A percentile compares a stretch with the other conserved stretches of the same genome.
These are phyloP conservation scores for Diacronema lutheri DNA, from an alignment of 78 protist species.

Conservation along the genomic window DNA sequence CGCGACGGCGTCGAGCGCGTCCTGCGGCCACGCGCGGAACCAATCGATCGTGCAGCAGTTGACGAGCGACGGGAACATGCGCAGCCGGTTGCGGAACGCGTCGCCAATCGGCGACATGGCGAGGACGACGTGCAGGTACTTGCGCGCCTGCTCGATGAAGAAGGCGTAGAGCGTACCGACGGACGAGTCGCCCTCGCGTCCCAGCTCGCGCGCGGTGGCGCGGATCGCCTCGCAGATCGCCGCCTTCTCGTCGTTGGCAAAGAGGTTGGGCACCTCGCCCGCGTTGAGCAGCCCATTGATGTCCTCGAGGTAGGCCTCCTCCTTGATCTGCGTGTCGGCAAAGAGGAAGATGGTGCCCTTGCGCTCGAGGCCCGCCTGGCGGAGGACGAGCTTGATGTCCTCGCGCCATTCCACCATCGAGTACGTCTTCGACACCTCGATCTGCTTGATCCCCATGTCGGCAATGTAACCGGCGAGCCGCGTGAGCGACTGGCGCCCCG, in stretches of 20 bases:
- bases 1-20: slow-evolving; percentile 87
- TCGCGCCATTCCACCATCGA: slow-evolving; percentile 30
- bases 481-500: slow-evolving; percentile 55
- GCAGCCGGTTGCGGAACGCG: slow-evolving; percentile 58
- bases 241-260: slow-evolving; percentile 54
- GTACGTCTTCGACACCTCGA: slow-evolving; percentile 18
- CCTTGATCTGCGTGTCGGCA: slow-evolving; percentile 76
- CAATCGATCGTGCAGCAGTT: slow-evolving; percentile 79
- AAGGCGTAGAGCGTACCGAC: slow-evolving; percentile 46
- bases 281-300: slow-evolving; percentile 37
- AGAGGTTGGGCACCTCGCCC: slow-evolving; percentile 80
- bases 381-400: slow-evolving; percentile 62
- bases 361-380: slow-evolving; percentile 57
- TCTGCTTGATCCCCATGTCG: slow-evolving; percentile 11
- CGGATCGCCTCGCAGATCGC: slow-evolving; percentile 7
- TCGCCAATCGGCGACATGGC: slow-evolving; percentile 86
- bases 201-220: slow-evolving; percentile 36
- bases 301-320: slow-evolving; percentile 47
- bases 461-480: slow-evolving; percentile 46
- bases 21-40: slow-evolving; percentile 89
- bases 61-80: slow-evolving; percentile 63
- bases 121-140: slow-evolving; percentile 77
- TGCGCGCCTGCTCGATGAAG: slow-evolving; percentile 67
- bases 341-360: slow-evolving; percentile 68
- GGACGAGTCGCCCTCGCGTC: slow-evolving; percentile 15